Conservation (phyloP, 805 yeast species). For the Pichia nanzhaoensis region DNA sequence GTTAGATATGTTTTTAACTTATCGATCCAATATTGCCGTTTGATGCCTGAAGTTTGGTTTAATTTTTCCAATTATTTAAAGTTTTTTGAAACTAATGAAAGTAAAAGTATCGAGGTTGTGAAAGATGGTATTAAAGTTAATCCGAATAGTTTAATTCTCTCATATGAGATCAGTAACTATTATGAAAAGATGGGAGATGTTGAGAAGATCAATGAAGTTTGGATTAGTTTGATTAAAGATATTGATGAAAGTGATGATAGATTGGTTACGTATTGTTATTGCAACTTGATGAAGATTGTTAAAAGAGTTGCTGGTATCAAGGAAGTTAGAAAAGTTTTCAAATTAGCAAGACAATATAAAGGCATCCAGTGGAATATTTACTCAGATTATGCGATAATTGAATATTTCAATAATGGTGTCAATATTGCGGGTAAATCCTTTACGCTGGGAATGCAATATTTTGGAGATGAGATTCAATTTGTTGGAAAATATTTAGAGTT, state of each 20-base stretch:
- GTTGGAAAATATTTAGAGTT: slow-evolving; percentile 66
- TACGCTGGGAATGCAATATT: slow-evolving; percentile 64
- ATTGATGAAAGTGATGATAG: slow-evolving; percentile 14
- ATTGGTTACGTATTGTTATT: slow-evolving; percentile 56
- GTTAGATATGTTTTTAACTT: slow-evolving; percentile 67
- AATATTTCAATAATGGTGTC: slow-evolving; percentile 57
- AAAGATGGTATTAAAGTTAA: slow-evolving; percentile 53
- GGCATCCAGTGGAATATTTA: slow-evolving; percentile 67
- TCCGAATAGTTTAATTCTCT: slow-evolving; percentile 62
- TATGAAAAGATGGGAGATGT: slow-evolving; percentile 53
- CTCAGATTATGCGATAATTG: slow-evolving; percentile 77
- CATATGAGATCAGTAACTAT: slow-evolving; percentile 61
- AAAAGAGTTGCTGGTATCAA: slow-evolving; percentile 43
- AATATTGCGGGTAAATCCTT: slow-evolving; percentile 70
- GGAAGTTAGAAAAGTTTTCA: slow-evolving; percentile 68
- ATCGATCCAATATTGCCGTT: slow-evolving; percentile 53
- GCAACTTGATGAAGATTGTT: slow-evolving; percentile 61
- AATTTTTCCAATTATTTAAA: slow-evolving; percentile 35
- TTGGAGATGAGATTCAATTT: slow-evolving; percentile 48
- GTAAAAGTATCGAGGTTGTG: slow-evolving; percentile 37
- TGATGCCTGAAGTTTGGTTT: slow-evolving; percentile 74
- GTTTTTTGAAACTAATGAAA: slow-evolving; percentile 12
- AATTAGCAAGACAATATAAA: slow-evolving; percentile 59
- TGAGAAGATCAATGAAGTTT: slow-evolving; percentile 43
- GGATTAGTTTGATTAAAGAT: slow-evolving; percentile 37